Evolutionary conservation across 257 asterid genomes (phyloP).

Genomic region (Nicotiana obtusifolia): DNA sequence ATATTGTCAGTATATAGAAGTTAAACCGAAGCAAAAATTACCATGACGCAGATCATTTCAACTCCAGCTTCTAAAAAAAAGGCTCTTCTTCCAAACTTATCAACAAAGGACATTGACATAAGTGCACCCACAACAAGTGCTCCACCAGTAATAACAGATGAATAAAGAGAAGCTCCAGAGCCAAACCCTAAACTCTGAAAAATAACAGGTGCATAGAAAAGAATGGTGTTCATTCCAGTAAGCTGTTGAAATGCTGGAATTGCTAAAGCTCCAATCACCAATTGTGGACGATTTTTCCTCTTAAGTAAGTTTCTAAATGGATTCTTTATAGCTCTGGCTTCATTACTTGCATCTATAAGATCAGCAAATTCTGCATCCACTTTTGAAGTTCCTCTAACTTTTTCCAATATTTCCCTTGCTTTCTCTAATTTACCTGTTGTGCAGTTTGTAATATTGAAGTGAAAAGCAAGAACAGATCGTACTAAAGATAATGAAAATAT

Average conservation of each 20-base stretch:
- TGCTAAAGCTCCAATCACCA: constrained; percentile 50
- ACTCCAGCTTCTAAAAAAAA: constrained; percentile 74
- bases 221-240: constrained; percentile 71
- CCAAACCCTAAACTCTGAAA: constrained; percentile 83
- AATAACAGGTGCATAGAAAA: constrained; percentile 72
- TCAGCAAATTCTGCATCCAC: constrained; percentile 70
- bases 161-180: constrained; percentile 44
- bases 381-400: constrained; percentile 53
- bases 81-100: constrained; percentile 68
- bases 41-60: constrained; percentile 60
- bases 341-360: constrained; percentile 56
- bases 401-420: constrained; percentile 42
- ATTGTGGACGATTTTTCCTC: constrained; percentile 56
- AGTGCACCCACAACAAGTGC: constrained; percentile 59
- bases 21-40: background rate
- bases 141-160: constrained; percentile 53
- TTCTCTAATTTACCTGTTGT: constrained; percentile 30
- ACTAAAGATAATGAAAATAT: too few relatives aligned
- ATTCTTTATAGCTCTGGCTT: constrained; percentile 50
- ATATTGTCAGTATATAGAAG: too few relatives aligned
- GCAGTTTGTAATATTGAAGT: too few relatives aligned
- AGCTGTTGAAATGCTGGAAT: constrained; percentile 83
- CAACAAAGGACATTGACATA: constrained; percentile 69
- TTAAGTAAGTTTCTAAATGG: constrained; percentile 54
- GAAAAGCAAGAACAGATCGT: too few relatives aligned